phyloP scores from a whole-genome alignment of 2,329 filamentous ascomycete genomes.

The Zymoseptoria crescenta region DNA sequence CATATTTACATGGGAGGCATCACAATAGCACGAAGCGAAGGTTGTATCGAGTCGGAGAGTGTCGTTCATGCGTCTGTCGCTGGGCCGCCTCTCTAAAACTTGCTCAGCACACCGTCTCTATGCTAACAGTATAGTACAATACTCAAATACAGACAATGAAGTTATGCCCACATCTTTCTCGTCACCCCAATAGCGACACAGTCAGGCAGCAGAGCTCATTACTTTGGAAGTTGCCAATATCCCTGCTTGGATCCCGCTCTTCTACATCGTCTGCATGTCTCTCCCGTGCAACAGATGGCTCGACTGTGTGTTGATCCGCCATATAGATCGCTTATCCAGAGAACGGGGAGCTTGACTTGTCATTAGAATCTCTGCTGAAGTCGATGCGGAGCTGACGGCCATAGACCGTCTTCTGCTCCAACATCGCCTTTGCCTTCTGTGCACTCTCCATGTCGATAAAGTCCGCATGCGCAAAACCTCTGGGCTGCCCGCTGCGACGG shows the following conservation, averaged over 20 bases:
- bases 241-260: not conserved
- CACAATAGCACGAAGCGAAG: not conserved
- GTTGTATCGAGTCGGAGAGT: not conserved
- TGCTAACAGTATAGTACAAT: not conserved
- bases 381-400: slow-evolving; percentile 60
- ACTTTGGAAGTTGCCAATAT: not conserved
- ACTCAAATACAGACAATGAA: not conserved
- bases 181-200: not conserved
- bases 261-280: not conserved
- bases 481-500: slow-evolving; percentile 67
- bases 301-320: not conserved
- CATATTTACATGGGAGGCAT: too few species aligned
- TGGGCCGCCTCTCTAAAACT: not conserved
- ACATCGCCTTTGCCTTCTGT: slow-evolving; percentile 47
- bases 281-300: not conserved
- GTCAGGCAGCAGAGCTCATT: not conserved
- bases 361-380: slow-evolving; percentile 34
- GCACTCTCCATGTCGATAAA: slow-evolving; percentile 64
- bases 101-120: not conserved
- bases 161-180: not conserved
- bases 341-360: not conserved
- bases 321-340: not conserved
- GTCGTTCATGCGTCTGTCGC: not conserved
- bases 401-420: slow-evolving; percentile 54
- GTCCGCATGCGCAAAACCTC: slow-evolving; percentile 79